Conservation (phyloP, 2,329 filamentous ascomycete genomes). For the Talaromyces sp. region DNA sequence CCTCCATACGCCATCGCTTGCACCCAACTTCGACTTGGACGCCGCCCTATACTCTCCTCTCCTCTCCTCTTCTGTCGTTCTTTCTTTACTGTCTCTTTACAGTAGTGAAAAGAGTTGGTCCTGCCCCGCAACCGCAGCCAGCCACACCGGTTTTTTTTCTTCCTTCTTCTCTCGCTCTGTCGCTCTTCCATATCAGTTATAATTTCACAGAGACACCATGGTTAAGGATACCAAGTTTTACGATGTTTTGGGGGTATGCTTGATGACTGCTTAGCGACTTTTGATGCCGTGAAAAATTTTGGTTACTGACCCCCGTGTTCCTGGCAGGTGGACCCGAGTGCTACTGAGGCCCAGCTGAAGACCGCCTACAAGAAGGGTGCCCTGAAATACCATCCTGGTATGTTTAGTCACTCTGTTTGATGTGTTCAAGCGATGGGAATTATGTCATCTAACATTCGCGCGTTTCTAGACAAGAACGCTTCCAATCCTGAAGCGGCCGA, state of each 20-base stretch:
- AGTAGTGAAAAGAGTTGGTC: background rate
- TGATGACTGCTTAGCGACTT: background rate
- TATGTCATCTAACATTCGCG: background rate
- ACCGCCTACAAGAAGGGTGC: conserved; percentile 93
- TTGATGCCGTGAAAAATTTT: background rate
- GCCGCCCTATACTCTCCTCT: background rate
- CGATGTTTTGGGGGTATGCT: conserved; percentile 42
- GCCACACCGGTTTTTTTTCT: conserved; percentile 13
- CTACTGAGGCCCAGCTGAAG: conserved; percentile 81
- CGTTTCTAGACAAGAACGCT: conserved; percentile 77
- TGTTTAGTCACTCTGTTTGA: conserved; percentile 37
- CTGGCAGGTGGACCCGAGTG: conserved; percentile 67
- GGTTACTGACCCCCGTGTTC: conserved; percentile 2
- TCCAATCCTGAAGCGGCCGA: conserved; percentile 89
- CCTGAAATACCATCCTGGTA: conserved; percentile 83
- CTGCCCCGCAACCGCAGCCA: conserved; percentile 6
- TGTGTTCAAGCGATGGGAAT: background rate
- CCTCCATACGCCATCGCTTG: background rate
- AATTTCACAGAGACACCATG: conserved; percentile 31
- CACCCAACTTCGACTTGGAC: background rate
- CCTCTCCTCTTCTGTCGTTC: background rate
- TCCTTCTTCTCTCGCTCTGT: conserved; percentile 3
- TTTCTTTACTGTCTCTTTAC: background rate
- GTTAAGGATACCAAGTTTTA: conserved; percentile 48
- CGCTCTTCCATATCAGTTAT: conserved; percentile 11